Evolutionary conservation across 352 stramenopile species (phyloP).

Genomic region (Blastocystis sp.): DNA sequence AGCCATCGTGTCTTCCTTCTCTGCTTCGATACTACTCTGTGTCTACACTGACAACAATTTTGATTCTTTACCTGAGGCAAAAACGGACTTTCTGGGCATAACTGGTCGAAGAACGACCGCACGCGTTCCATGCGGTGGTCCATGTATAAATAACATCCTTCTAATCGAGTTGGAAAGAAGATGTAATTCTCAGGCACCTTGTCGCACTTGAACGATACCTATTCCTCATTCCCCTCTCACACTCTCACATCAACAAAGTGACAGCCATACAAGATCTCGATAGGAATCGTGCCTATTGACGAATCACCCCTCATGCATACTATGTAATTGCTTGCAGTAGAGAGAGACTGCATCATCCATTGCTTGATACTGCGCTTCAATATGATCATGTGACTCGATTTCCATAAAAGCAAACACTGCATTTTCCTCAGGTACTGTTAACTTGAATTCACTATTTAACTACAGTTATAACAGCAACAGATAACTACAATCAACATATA

Average conservation of each 20-base stretch:
- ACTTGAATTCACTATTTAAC: constrained; percentile 36
- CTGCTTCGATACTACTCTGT: constrained; percentile 33
- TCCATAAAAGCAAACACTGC: constrained; percentile 13
- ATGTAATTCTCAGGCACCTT: background rate
- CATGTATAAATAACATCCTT: constrained; percentile 59
- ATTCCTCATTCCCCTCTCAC: background rate
- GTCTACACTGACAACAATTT: background rate
- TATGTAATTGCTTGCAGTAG: background rate
- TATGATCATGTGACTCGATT: background rate
- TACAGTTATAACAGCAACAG: background rate
- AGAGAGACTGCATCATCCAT: background rate
- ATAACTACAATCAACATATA: background rate
- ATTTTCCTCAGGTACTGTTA: background rate
- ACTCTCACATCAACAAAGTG: constrained; percentile 2
- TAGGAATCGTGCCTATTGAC: constrained; percentile 7
- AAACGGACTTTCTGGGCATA: constrained; percentile 12
- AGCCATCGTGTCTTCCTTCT: constrained; percentile 12
- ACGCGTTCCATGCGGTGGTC: constrained; percentile 29
- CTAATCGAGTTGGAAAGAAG: background rate
- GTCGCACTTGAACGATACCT: background rate
- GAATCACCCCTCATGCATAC: background rate
- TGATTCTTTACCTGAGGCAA: background rate
- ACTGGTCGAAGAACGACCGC: background rate
- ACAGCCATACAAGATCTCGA: background rate
- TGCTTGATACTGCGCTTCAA: background rate